These are phyloP conservation scores for Dactylonectria estremocensis DNA, from an alignment of 2,329 filamentous ascomycete genomes.

Conservation along the genomic window DNA sequence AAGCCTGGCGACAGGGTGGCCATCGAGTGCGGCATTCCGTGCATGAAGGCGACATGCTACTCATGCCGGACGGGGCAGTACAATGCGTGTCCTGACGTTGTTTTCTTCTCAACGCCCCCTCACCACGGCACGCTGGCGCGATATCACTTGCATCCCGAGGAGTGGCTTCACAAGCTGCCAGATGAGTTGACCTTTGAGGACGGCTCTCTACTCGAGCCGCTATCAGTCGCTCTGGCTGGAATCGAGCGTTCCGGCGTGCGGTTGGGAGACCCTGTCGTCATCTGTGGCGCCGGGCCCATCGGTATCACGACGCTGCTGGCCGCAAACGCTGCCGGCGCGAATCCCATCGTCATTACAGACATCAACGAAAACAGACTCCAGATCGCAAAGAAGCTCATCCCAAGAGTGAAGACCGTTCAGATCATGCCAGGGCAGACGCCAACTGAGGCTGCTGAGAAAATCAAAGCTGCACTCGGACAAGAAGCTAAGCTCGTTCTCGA, in stretches of 20 bases:
- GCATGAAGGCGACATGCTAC: conserved; percentile 50
- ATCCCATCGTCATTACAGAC: conserved; percentile 60
- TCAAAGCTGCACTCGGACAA: conserved; percentile 42
- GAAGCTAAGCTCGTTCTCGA: conserved; percentile 74
- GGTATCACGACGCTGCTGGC: conserved; percentile 57
- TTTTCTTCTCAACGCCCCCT: conserved; percentile 58
- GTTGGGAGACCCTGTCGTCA: conserved; percentile 56
- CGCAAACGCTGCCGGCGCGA: conserved; percentile 60
- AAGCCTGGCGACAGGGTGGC: conserved; percentile 36
- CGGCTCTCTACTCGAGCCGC: conserved; percentile 60
- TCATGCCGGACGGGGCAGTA: conserved; percentile 56
- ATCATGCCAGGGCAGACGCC: conserved; percentile 39
- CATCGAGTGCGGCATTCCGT: conserved; percentile 54
- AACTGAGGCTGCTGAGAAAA: conserved; percentile 46
- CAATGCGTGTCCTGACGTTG: conserved; percentile 58
- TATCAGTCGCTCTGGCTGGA: conserved; percentile 62
- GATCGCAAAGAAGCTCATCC: conserved; percentile 45
- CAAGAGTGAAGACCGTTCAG: conserved; percentile 57
- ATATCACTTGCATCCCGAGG: conserved; percentile 55
- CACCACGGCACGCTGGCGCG: conserved; percentile 56
- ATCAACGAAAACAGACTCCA: conserved; percentile 40
- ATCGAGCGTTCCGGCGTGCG: conserved; percentile 56
- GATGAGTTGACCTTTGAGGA: conserved; percentile 46
- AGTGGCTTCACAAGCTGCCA: conserved; percentile 58
- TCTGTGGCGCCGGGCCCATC: conserved; percentile 55